A percentile compares a stretch with the other conserved stretches of the same genome.
phyloP scores from a whole-genome alignment of 31 red algal genomes.

The Odonthalia washingtoniensis region DNA sequence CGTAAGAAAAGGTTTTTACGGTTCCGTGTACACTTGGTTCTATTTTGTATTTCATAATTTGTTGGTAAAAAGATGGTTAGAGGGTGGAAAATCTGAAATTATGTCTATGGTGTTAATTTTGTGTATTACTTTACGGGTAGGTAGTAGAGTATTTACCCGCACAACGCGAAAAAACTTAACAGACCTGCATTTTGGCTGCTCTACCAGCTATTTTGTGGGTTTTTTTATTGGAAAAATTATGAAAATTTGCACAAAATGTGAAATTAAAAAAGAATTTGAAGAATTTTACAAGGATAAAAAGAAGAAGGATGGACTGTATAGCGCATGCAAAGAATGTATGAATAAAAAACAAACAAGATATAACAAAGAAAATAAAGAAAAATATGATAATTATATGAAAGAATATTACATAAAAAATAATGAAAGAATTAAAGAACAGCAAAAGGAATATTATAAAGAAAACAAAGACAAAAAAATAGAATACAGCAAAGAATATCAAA shows the following conservation, averaged over 20 bases:
- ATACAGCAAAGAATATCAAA: neutral
- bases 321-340: neutral
- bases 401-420: conserved; percentile 12
- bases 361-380: conserved; percentile 11
- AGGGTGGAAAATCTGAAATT: no score
- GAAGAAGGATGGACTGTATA: conserved; percentile 10
- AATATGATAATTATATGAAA: neutral
- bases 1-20: no score
- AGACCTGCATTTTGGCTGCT: no score
- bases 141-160: no score
- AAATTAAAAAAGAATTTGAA: neutral
- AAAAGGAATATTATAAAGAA: neutral
- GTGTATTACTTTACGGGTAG: no score
- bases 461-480: conserved; percentile 8
- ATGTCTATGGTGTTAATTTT: no score
- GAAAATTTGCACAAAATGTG: conserved; percentile 7
- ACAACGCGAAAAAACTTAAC: no score
- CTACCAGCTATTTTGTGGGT: no score
- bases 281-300: neutral
- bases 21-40: no score
- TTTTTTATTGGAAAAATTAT: neutral
- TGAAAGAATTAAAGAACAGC: neutral
- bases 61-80: no score
- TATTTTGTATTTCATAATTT: no score
- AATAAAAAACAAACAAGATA: neutral